Evolutionary conservation across 148 eudicot species (phyloP).

Genomic region (Rhododendron williamsianum): DNA sequence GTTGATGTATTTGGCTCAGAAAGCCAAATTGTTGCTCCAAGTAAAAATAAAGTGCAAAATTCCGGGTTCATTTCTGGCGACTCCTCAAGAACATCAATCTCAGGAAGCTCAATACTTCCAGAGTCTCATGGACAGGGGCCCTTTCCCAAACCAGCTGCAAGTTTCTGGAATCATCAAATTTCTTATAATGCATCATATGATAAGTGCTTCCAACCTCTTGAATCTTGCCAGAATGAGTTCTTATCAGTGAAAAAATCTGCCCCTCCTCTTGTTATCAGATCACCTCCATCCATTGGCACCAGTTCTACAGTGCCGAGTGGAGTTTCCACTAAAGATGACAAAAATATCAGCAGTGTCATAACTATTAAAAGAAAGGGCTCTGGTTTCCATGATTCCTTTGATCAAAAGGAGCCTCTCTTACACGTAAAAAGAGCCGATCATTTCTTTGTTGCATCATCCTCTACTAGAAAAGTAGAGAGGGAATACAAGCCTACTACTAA

Average conservation of each 20-base stretch:
- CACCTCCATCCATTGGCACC: constrained; percentile 23
- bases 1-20: constrained; percentile 39
- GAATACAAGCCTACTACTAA: constrained; percentile 16
- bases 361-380: constrained; percentile 14
- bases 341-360: constrained; percentile 11
- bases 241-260: constrained; percentile 34
- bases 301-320: constrained; percentile 14
- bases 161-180: constrained; percentile 26
- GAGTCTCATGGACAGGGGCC: constrained; percentile 35
- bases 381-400: constrained; percentile 19
- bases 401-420: constrained; percentile 28
- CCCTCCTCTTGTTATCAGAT: constrained; percentile 39
- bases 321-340: constrained; percentile 22
- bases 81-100: constrained; percentile 20
- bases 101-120: constrained; percentile 18
- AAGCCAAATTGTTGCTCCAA: constrained; percentile 21
- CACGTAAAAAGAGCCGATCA: constrained; percentile 23
- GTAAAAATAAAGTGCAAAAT: constrained; percentile 26
- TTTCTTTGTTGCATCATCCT: constrained; percentile 28
- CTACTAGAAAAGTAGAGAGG: constrained; percentile 26
- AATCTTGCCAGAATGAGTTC: constrained; percentile 31
- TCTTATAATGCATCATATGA: constrained; percentile 25
- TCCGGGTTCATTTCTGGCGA: constrained; percentile 19
- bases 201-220: constrained; percentile 29
- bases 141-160: constrained; percentile 27